These are phyloP conservation scores for Penstemon eatonii DNA, from an alignment of 257 asterid species.

Conservation along the genomic window DNA sequence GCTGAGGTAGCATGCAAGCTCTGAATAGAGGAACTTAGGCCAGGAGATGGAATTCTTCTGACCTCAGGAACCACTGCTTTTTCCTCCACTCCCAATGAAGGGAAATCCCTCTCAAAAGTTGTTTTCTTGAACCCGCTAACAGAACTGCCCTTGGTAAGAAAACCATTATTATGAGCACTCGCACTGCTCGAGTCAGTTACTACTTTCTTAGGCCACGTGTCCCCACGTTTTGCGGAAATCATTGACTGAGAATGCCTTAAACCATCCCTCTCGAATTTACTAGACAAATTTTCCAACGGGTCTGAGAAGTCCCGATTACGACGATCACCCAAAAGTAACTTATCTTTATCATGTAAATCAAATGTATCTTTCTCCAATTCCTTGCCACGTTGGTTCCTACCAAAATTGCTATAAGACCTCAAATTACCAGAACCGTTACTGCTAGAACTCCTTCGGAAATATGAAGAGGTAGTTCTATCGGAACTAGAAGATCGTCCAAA, in stretches of 20 bases:
- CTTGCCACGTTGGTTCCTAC: slow-evolving; percentile 55
- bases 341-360: slow-evolving; percentile 49
- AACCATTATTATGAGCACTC: slow-evolving; percentile 34
- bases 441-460: slow-evolving; percentile 62
- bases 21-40: slow-evolving; percentile 48
- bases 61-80: slow-evolving; percentile 46
- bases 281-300: slow-evolving; percentile 29
- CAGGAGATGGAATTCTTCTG: slow-evolving; percentile 77
- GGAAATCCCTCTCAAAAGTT: slow-evolving; percentile 59
- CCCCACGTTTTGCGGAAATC: slow-evolving; percentile 43
- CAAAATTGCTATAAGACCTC: slow-evolving; percentile 56
- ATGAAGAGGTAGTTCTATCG: slow-evolving; percentile 53
- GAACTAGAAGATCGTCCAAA: slow-evolving; percentile 54
- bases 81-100: slow-evolving; percentile 61
- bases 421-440: slow-evolving; percentile 54
- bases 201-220: slow-evolving; percentile 44
- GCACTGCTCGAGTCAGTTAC: slow-evolving; percentile 25
- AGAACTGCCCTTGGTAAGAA: slow-evolving; percentile 33
- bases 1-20: slow-evolving; percentile 54
- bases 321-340: slow-evolving; percentile 38
- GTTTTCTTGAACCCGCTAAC: slow-evolving; percentile 40
- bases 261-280: slow-evolving; percentile 39
- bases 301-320: slow-evolving; percentile 34
- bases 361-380: slow-evolving; percentile 51
- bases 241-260: slow-evolving; percentile 49